Evolutionary conservation across 176 grass and related monocot species (phyloP).

Genomic region (Hyparrhenia diplandra): DNA sequence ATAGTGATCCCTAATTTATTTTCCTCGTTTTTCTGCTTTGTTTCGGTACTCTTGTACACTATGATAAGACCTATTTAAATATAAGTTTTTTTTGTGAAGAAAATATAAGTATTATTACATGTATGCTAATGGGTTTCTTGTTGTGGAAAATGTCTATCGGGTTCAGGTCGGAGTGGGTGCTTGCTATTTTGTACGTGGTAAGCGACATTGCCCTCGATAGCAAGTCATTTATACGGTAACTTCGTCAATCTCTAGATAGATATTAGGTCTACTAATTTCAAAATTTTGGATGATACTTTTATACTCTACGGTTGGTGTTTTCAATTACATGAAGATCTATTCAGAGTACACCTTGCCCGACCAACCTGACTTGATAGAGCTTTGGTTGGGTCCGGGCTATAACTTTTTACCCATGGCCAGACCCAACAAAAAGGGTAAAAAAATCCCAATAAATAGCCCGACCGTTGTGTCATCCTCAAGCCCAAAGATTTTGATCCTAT

Average conservation of each 20-base stretch:
- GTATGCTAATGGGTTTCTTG: neutral
- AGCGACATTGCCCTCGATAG: neutral
- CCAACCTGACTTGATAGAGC: neutral
- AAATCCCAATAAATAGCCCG: no score
- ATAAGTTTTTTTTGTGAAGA: no score
- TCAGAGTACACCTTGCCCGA: neutral
- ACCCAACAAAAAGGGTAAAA: no score
- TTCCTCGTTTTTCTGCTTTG: no score
- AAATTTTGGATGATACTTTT: neutral
- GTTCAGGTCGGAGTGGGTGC: neutral
- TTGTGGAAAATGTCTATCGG: neutral
- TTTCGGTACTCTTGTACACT: neutral
- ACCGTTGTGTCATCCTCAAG: fast-evolving
- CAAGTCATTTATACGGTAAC: neutral
- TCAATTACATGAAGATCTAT: neutral
- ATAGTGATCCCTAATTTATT: neutral
- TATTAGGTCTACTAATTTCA: no score
- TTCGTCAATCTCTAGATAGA: neutral
- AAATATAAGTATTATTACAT: neutral
- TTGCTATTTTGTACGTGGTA: neutral
- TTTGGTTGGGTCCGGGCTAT: neutral
- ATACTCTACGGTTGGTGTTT: neutral
- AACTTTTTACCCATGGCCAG: neutral
- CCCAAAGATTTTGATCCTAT: neutral
- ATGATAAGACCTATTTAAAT: neutral